Percentiles rank a stretch among this genome's conserved stretches.
These are phyloP conservation scores for Trichoderma arundinaceum DNA, from an alignment of 2,329 filamentous ascomycete species.

Conservation along the genomic window DNA sequence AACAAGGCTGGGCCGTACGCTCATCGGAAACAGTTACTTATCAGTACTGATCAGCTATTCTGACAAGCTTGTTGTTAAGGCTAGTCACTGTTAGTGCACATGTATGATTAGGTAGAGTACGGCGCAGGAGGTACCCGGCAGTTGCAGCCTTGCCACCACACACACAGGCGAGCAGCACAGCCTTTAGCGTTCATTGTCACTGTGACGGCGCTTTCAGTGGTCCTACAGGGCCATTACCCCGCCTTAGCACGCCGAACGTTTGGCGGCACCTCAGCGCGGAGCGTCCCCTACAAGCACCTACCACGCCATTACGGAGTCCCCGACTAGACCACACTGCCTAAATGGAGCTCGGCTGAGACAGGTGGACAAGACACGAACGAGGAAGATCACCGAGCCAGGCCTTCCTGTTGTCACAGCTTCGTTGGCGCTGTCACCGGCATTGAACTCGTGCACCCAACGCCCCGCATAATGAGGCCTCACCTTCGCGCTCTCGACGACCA, in stretches of 20 bases:
- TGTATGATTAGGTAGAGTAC: background rate
- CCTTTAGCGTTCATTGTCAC: conserved; percentile 7
- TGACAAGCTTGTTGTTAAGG: fast-evolving
- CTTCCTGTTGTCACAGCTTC: background rate
- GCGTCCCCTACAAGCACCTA: conserved; percentile 1
- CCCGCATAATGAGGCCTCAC: conserved; percentile 43
- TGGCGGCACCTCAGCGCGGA: conserved; percentile 17
- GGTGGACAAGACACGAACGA: conserved; percentile 25
- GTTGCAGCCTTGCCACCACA: conserved; percentile 14
- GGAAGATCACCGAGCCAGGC: conserved; percentile 23
- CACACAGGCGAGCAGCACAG: background rate
- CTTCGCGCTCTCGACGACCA: conserved; percentile 38
- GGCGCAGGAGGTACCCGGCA: background rate
- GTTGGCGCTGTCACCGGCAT: conserved; percentile 11
- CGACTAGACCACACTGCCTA: conserved; percentile 5
- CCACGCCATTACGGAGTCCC: background rate
- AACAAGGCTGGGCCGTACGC: conserved; percentile 15
- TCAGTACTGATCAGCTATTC: background rate
- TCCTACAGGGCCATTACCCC: conserved; percentile 29
- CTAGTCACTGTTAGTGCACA: background rate
- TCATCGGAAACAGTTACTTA: background rate
- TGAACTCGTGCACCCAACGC: conserved; percentile 16
- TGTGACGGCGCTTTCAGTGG: conserved; percentile 5
- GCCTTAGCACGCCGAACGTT: conserved; percentile 22
- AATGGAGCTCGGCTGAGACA: conserved; percentile 28